phyloP scores from a whole-genome alignment of 2,329 filamentous ascomycete genomes.

The Arthrobotrys iridis region DNA sequence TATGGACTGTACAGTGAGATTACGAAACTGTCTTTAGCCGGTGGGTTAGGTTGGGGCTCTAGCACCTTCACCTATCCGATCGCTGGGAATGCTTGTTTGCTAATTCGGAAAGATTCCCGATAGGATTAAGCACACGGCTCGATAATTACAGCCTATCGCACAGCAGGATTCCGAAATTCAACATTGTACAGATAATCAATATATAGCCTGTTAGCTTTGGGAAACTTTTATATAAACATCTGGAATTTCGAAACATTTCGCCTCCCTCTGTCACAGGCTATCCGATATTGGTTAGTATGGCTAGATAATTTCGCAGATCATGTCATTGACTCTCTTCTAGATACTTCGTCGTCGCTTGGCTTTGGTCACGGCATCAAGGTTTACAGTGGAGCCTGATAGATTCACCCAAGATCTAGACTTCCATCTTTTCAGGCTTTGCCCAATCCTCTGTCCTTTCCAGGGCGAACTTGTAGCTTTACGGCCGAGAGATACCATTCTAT shows the following conservation, averaged over 20 bases:
- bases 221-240: conserved; percentile 11
- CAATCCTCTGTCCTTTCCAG: background rate
- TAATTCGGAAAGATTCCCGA: conserved; percentile 30
- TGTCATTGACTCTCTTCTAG: background rate
- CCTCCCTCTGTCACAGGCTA: background rate
- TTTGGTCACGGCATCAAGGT: background rate
- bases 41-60: conserved; percentile 12
- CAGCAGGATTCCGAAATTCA: background rate
- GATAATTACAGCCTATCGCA: background rate
- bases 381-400: background rate
- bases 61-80: background rate
- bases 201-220: background rate
- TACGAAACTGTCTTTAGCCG: conserved; percentile 6
- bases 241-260: background rate
- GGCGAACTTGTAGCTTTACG: background rate
- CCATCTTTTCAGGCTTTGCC: background rate
- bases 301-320: background rate
- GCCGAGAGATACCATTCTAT: too few relatives aligned
- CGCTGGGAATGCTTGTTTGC: background rate
- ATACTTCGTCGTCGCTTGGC: background rate
- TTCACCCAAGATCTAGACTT: background rate
- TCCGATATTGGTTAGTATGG: conserved; percentile 1
- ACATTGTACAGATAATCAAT: background rate
- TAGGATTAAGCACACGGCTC: background rate
- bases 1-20: conserved; percentile 14